Percentiles rank a stretch among this genome's conserved stretches.
phyloP scores from a whole-genome alignment of 495 filamentous ascomycete genomes.

The Neurospora sp. region DNA sequence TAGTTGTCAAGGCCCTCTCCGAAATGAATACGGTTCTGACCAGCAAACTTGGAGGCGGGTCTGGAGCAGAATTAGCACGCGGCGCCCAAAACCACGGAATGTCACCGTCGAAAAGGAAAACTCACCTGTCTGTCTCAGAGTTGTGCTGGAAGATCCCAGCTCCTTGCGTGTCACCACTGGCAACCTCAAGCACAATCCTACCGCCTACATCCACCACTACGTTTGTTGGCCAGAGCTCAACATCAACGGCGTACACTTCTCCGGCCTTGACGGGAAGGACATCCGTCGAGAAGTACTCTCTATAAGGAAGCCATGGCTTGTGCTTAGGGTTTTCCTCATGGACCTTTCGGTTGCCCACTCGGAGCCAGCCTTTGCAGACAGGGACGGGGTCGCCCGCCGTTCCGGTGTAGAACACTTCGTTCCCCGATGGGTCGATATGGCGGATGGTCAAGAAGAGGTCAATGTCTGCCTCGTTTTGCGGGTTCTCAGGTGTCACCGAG shows the following conservation, averaged over 20 bases:
- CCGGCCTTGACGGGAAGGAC: constrained; percentile 43
- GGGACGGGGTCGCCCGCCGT: constrained; percentile 39
- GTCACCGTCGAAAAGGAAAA: neutral
- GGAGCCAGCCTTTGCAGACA: constrained; percentile 47
- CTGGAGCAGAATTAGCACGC: constrained; percentile 12
- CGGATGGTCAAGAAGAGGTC: constrained; percentile 58
- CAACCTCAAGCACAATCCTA: constrained; percentile 47
- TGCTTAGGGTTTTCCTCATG: constrained; percentile 40
- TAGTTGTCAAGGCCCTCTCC: constrained; percentile 41
- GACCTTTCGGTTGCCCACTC: constrained; percentile 44
- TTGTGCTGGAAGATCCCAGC: constrained; percentile 49
- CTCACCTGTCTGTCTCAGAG: constrained; percentile 25
- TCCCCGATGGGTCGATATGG: constrained; percentile 42
- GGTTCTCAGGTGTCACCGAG: constrained; percentile 37
- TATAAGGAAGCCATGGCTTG: constrained; percentile 42
- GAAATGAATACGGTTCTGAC: constrained; percentile 48
- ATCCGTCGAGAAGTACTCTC: constrained; percentile 51
- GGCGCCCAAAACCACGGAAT: neutral
- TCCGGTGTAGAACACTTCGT: constrained; percentile 58
- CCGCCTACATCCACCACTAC: constrained; percentile 47
- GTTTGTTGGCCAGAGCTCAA: constrained; percentile 63
- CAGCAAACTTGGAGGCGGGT: constrained; percentile 36
- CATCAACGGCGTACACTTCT: constrained; percentile 51
- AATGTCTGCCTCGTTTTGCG: constrained; percentile 37
- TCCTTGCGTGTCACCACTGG: constrained; percentile 52